Conservation (phyloP, 2,329 filamentous ascomycete genomes). For the Sclerotinia nivalis region DNA sequence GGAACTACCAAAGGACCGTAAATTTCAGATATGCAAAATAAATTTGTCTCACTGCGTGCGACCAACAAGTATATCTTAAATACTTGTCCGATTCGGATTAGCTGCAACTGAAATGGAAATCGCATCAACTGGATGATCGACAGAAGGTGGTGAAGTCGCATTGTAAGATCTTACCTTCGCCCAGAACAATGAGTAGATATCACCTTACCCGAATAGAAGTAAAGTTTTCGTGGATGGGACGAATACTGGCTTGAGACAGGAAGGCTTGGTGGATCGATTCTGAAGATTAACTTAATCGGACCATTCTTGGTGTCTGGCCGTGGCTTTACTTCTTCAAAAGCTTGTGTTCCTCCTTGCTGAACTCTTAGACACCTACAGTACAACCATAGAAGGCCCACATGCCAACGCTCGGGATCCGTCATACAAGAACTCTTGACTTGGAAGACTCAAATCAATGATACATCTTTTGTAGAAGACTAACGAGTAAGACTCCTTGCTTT, state of each 20-base stretch:
- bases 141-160: no score
- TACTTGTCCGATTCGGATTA: no score
- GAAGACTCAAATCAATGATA: no score
- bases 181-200: no score
- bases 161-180: no score
- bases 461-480: not conserved
- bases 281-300: not conserved
- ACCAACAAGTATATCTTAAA: no score
- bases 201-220: no score
- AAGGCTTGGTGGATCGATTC: not conserved
- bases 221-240: not conserved
- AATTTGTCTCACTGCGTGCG: no score
- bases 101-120: no score
- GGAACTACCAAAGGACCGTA: not conserved
- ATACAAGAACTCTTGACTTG: not conserved
- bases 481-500: not conserved
- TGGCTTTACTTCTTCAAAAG: not conserved
- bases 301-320: not conserved
- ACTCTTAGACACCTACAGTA: not conserved
- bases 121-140: not conserved
- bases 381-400: not conserved
- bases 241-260: not conserved
- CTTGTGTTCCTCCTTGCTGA: not conserved
- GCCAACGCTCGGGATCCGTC: not conserved
- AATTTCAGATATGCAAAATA: no score